Evolutionary conservation across 495 filamentous ascomycete species (phyloP), one percentile per base, ranked within the genome.

Genomic region (Aspergillus haitiensis): DNA sequence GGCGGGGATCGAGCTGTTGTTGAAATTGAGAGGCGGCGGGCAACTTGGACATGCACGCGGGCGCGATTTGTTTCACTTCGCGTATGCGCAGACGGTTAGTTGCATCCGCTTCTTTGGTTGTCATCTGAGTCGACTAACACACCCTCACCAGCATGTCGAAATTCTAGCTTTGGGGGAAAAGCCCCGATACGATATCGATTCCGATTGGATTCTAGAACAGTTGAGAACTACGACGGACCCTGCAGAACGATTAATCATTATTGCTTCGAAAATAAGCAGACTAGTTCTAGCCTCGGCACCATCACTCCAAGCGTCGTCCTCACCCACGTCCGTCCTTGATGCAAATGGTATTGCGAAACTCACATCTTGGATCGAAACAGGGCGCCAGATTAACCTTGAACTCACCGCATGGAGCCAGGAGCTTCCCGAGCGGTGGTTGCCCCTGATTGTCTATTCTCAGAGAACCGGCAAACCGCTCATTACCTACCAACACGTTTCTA

Each of bases 61-160:
- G 32, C 65, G 74, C n/a, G 73, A 71, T 61, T 62, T 79, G 61
- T 77, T 79, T 39, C 70, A 66, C 32, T 78, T 75, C 65, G 77
- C 74, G 33, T 78, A 72, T 67, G 64, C 70, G 13, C 75, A 76
- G 53, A 74, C 67, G 57, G 77, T 79, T 61, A 46, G 71, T 67
- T 47, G 10, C 40, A 15, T 27, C 45, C 18, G 11, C 36, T 8
- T 11, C 15, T 35, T 16, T 59, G 3, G 15, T 18, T 21, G 7
- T 34, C 15, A 13, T 12, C 12, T 46, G 34, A 45, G 48, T 42
- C 42, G 9, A 18, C 9, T 47, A 7, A 18, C 10, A 7, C 9
- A 47, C 6, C 44, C 6, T n/a, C 10, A 18, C 6, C 54, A 79
- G 77, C 72, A 72, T 57, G 67, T 77, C 15, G 74, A 77, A 58